Evolutionary conservation across 1,284 basidiomycete species (phyloP), one percentile per base, ranked within the genome.

Genomic region (Flammula alnicola): DNA sequence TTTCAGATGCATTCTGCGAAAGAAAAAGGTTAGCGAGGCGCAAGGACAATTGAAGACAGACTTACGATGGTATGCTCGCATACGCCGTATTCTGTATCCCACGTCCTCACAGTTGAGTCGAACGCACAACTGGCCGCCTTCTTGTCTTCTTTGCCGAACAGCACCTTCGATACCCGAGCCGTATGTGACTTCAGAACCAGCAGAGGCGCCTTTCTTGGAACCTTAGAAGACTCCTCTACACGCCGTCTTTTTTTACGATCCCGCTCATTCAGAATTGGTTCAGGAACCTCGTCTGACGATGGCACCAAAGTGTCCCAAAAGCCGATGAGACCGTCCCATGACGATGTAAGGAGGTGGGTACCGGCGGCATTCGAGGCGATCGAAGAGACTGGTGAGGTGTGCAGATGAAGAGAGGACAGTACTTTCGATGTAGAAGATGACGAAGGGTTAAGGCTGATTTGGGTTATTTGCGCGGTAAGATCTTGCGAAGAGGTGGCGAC

Each of bases 401-500:
- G 91, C 4, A 94, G 75, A 61, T 91, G 84, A 0, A 91, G 77
- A 0, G 81, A 81, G 1, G 87, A 77, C 5, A 88, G 69, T 0
- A 76, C 62, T 47, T 73, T 69, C 54, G n/a, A n/a, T n/a, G n/a
- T n/a, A n/a, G 44, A 68, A 16, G 54, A 37, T 60, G 63, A 54
- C 1, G 68, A 42, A 4, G 58, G 57, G 44, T 59, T 60, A 54
- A 70, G 64, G 69, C 64, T 57, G 65, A 91, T 55, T 49, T 73
- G 76, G 14, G 80, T 86, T 35, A 93, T 72, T 43, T 81, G 84
- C 0, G 81, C 81, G 0, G 88, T 86, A 31, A 93, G 81, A 66
- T 98, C 95, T 46, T 88, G 88, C 39, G 95, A 93, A 1, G 90
- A 84, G 29, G 83, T 94, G 0, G 88, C 92, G 27, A 95, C 70